Evolutionary conservation across 345 rosid genomes (phyloP).

Genomic region (Capsella bursapastoris): DNA sequence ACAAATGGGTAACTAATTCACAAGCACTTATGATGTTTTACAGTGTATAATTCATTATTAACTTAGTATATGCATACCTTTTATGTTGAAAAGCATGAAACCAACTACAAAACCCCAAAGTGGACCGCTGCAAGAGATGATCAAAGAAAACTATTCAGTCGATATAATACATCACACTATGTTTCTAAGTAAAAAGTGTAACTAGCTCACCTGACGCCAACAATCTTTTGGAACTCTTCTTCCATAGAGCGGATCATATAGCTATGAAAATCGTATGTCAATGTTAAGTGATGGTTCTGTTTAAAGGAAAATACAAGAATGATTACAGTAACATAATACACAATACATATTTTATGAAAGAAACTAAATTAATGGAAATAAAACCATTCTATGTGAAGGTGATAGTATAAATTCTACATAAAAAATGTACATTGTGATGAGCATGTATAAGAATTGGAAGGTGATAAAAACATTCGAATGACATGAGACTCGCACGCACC

Average conservation of each 20-base stretch:
- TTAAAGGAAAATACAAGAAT: conserved; percentile 4
- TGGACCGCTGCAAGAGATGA: conserved; percentile 67
- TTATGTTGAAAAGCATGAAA: conserved; percentile 89
- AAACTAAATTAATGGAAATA: no score
- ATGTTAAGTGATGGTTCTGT: conserved; percentile 79
- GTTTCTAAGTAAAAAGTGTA: not conserved
- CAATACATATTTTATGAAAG: no score
- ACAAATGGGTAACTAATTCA: not conserved
- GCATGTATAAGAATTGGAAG: no score
- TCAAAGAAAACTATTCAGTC: not conserved
- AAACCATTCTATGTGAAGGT: no score
- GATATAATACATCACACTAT: not conserved
- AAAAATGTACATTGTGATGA: no score
- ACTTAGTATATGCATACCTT: conserved; percentile 68
- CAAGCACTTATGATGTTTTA: not conserved
- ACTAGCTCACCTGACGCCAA: conserved; percentile 73
- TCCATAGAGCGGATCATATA: conserved; percentile 96
- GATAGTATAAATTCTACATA: no score
- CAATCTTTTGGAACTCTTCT: conserved; percentile 89
- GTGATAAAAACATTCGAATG: no score
- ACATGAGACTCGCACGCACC: conserved; percentile 47
- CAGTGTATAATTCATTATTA: no score
- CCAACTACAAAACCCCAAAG: conserved; percentile 98
- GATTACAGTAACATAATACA: conserved; percentile 4
- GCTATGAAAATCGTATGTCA: conserved; percentile 79